phyloP scores from a whole-genome alignment of 441 rosid genomes.

The Geranium incanum region DNA sequence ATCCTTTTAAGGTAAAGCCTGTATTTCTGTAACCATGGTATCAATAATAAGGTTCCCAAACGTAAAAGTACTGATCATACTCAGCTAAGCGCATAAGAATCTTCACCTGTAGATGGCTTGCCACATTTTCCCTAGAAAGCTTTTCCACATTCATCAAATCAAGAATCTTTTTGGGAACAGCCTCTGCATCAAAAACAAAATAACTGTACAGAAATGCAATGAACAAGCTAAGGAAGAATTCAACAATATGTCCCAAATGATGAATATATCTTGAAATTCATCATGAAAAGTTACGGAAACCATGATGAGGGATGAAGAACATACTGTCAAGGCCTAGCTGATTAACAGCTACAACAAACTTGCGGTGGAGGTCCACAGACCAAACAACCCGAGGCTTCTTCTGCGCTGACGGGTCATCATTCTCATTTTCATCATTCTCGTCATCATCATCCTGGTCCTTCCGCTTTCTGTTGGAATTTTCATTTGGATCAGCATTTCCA shows the following conservation, averaged over 20 bases:
- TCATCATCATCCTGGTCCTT: constrained; percentile 62
- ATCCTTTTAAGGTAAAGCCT: constrained; percentile 74
- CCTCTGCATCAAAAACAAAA: constrained; percentile 48
- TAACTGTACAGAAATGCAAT: not conserved
- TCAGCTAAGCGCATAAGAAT: constrained; percentile 16
- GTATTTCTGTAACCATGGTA: constrained; percentile 52
- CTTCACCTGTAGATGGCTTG: constrained; percentile 82
- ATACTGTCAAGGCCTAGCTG: constrained; percentile 82
- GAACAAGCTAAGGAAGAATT: not conserved
- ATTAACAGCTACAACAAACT: constrained; percentile 78
- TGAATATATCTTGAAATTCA: not conserved
- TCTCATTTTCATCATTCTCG: constrained; percentile 50
- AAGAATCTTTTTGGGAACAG: constrained; percentile 91
- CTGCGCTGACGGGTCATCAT: constrained; percentile 51
- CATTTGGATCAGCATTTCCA: constrained; percentile 31
- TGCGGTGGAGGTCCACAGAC: constrained; percentile 75
- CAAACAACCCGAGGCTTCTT: constrained; percentile 94
- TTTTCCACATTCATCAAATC: constrained; percentile 86
- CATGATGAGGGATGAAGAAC: constrained; percentile 27
- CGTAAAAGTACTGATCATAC: constrained; percentile 3
- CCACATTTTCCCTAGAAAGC: constrained; percentile 92
- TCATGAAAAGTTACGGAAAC: not conserved
- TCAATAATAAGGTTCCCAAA: constrained; percentile 21
- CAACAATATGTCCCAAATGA: not conserved
- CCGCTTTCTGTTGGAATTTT: constrained; percentile 45